phyloP scores from a whole-genome alignment of 139 green algal species.

The Zygnema circumcarinatum region DNA sequence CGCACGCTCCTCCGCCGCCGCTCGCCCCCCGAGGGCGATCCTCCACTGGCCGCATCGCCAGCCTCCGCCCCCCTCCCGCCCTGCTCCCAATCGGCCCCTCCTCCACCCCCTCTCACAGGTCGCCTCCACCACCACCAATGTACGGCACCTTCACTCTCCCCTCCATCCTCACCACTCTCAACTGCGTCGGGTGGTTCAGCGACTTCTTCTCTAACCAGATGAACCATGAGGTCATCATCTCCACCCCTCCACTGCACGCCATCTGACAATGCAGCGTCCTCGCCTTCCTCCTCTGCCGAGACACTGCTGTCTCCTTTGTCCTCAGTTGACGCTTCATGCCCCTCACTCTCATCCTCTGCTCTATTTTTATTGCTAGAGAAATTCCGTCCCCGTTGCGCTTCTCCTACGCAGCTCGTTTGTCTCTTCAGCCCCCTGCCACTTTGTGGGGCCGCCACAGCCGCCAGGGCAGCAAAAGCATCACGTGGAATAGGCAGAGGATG shows the following conservation, averaged over 20 bases:
- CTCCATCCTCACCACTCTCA: neutral
- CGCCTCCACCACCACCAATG: neutral
- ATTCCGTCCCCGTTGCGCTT: neutral
- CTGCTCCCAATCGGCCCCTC: neutral
- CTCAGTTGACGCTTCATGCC: neutral
- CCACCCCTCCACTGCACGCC: neutral
- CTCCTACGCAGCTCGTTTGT: neutral
- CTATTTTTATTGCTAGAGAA: neutral
- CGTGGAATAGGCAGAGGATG: conserved; percentile 20
- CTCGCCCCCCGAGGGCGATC: neutral
- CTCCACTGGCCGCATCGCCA: conserved; percentile 1
- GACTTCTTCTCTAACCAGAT: neutral
- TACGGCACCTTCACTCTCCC: neutral
- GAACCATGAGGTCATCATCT: neutral
- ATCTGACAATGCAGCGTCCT: neutral
- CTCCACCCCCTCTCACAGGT: neutral
- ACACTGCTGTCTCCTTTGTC: neutral
- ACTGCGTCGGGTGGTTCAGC: no score
- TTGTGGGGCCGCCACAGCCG: conserved; percentile 12
- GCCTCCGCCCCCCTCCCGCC: neutral
- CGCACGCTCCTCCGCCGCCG: neutral
- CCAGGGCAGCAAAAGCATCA: conserved; percentile 32
- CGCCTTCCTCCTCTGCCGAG: neutral
- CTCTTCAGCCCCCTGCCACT: conserved; percentile 11
- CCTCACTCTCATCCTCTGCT: neutral